phyloP scores from a whole-genome alignment of 805 yeast genomes.

The Candida manassasensis region DNA sequence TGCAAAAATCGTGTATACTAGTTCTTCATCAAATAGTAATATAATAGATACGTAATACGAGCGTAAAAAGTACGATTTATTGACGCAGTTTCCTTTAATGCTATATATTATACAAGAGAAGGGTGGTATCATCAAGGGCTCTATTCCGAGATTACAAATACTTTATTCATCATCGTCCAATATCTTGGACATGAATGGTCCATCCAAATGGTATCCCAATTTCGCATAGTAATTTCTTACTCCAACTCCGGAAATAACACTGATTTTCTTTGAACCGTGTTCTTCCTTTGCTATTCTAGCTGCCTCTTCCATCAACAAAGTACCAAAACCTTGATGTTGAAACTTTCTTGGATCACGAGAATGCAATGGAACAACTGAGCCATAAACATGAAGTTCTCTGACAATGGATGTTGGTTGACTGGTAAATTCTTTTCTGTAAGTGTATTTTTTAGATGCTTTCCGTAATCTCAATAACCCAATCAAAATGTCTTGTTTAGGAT shows the following conservation, averaged over 20 bases:
- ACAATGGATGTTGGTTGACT: conserved; percentile 86
- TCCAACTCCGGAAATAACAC: conserved; percentile 96
- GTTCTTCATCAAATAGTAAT: no score
- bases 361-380: conserved; percentile 94
- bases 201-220: conserved; percentile 87
- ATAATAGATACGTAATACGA: no score
- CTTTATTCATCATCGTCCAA: conserved; percentile 12
- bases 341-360: conserved; percentile 95
- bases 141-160: background rate
- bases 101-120: background rate
- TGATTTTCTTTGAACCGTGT: conserved; percentile 85
- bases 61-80: no score
- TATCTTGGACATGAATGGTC: conserved; percentile 90
- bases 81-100: no score
- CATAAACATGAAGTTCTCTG: conserved; percentile 96
- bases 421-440: conserved; percentile 84
- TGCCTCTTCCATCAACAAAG: conserved; percentile 96
- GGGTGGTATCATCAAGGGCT: background rate
- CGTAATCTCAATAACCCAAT: conserved; percentile 87
- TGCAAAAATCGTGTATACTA: no score
- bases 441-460: conserved; percentile 82
- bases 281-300: conserved; percentile 93
- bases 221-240: conserved; percentile 93
- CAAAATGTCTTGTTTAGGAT: conserved; percentile 91
- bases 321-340: conserved; percentile 99